These are phyloP conservation scores for Stagonosporopsis rhizophila DNA, from an alignment of 2,329 filamentous ascomycete species.

Conservation along the genomic window DNA sequence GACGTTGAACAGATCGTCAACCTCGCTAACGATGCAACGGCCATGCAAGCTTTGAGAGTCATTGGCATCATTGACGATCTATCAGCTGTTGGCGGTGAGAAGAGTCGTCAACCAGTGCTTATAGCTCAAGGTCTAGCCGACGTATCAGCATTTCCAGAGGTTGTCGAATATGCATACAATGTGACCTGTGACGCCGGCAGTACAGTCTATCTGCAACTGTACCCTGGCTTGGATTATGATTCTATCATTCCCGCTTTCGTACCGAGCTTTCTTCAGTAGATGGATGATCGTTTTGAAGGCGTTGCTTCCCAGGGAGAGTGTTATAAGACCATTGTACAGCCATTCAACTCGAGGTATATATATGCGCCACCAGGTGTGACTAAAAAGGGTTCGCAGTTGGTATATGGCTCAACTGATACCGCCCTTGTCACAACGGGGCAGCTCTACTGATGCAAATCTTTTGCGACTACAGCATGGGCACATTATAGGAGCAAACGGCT, in stretches of 20 bases:
- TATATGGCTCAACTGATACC: neutral
- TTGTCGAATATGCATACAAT: slow-evolving; percentile 3
- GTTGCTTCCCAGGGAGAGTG: neutral
- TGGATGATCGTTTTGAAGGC: slow-evolving; percentile 6
- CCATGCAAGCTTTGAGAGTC: neutral
- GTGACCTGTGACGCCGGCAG: slow-evolving; percentile 1
- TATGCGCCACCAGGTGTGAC: neutral
- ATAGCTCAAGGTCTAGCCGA: neutral
- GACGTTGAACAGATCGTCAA: slow-evolving; percentile 1
- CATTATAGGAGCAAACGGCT: neutral
- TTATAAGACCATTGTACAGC: neutral
- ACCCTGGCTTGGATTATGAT: slow-evolving; percentile 1
- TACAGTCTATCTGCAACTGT: slow-evolving; percentile 4
- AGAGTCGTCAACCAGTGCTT: slow-evolving; percentile 1
- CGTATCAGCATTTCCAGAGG: slow-evolving; percentile 1
- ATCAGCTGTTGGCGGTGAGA: neutral
- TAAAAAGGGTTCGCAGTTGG: neutral
- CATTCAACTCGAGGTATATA: neutral
- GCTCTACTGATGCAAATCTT: neutral
- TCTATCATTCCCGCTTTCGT: neutral
- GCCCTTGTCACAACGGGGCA: neutral
- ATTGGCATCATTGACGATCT: slow-evolving; percentile 1
- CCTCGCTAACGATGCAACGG: neutral
- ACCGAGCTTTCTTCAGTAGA: neutral
- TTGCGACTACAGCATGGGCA: neutral